Evolutionary conservation across 2,329 filamentous ascomycete genomes (phyloP).

Genomic region (Leptosphaerulina australis): DNA sequence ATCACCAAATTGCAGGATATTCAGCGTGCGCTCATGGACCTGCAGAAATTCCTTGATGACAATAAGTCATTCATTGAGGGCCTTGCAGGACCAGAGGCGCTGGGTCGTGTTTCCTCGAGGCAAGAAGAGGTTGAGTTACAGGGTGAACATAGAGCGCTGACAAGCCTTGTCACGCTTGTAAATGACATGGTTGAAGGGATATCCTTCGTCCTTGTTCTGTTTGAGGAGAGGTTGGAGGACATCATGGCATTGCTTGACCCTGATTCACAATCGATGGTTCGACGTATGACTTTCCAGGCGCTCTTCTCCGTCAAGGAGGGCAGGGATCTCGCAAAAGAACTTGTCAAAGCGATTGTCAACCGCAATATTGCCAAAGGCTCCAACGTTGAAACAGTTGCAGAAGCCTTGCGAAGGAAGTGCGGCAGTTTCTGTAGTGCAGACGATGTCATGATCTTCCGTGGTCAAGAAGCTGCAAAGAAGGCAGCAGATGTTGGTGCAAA

Average conservation of each 20-base stretch:
- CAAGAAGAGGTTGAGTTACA: slow-evolving; percentile 92
- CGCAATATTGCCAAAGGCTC: slow-evolving; percentile 95
- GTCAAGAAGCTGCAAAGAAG: slow-evolving; percentile 90
- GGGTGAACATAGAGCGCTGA: slow-evolving; percentile 90
- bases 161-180: slow-evolving; percentile 83
- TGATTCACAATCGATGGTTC: slow-evolving; percentile 69
- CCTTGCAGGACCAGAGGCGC: slow-evolving; percentile 84
- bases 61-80: slow-evolving; percentile 94
- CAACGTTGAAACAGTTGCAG: slow-evolving; percentile 96
- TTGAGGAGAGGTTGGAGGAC: slow-evolving; percentile 90
- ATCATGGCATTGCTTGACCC: slow-evolving; percentile 76
- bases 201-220: slow-evolving; percentile 91
- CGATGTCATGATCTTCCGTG: slow-evolving; percentile 98
- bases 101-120: slow-evolving; percentile 77
- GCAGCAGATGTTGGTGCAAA: slow-evolving; percentile 79
- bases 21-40: slow-evolving; percentile 78
- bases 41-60: slow-evolving; percentile 81
- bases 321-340: slow-evolving; percentile 86
- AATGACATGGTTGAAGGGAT: slow-evolving; percentile 94
- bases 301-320: slow-evolving; percentile 82
- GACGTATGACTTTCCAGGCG: slow-evolving; percentile 81
- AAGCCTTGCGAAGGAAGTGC: slow-evolving; percentile 88
- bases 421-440: slow-evolving; percentile 98
- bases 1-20: slow-evolving; percentile 73
- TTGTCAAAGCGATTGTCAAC: slow-evolving; percentile 98